Conservation (phyloP, 2,329 filamentous ascomycete genomes). For the Ilyonectria sp. region DNA sequence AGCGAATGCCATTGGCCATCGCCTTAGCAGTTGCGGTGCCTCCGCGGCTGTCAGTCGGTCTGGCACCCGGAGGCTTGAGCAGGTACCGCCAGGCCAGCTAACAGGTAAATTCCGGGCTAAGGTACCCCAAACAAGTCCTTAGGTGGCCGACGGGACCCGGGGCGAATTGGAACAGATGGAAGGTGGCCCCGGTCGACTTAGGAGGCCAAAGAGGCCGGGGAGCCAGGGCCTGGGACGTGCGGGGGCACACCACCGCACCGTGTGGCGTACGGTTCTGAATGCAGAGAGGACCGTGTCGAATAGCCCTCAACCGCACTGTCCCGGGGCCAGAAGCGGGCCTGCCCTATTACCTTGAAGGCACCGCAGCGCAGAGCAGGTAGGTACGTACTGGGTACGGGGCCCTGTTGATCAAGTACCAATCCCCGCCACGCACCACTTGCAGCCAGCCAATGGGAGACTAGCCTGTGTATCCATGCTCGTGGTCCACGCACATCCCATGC, state of each 20-base stretch:
- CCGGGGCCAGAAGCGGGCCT: slow-evolving; percentile 7
- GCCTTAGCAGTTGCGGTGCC: not conserved
- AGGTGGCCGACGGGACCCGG: not conserved
- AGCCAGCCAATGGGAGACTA: slow-evolving; percentile 13
- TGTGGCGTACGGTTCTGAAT: slow-evolving; percentile 3
- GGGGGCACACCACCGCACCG: not conserved
- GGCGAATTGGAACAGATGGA: slow-evolving; percentile 24
- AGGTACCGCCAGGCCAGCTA: not conserved
- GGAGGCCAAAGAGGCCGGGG: not conserved
- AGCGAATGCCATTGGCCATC: not conserved
- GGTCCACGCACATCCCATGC: slow-evolving; percentile 11
- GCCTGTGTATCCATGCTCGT: slow-evolving; percentile 10
- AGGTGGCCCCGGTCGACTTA: slow-evolving; percentile 18
- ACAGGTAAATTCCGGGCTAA: slow-evolving; percentile 3
- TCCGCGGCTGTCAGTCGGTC: slow-evolving; percentile 2
- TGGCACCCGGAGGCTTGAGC: slow-evolving; percentile 1
- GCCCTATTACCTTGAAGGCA: slow-evolving; percentile 12
- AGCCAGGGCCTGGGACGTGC: not conserved
- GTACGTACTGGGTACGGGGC: slow-evolving; percentile 7
- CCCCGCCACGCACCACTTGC: slow-evolving; percentile 10
- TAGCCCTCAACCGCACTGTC: slow-evolving; percentile 21
- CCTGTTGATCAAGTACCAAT: slow-evolving; percentile 18
- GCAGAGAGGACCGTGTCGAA: not conserved
- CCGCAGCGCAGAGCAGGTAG: not conserved
- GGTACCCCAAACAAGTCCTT: slow-evolving; percentile 2